phyloP scores from a whole-genome alignment of 371 early-diverging fungal genomes.

The Nematocida displodere region DNA sequence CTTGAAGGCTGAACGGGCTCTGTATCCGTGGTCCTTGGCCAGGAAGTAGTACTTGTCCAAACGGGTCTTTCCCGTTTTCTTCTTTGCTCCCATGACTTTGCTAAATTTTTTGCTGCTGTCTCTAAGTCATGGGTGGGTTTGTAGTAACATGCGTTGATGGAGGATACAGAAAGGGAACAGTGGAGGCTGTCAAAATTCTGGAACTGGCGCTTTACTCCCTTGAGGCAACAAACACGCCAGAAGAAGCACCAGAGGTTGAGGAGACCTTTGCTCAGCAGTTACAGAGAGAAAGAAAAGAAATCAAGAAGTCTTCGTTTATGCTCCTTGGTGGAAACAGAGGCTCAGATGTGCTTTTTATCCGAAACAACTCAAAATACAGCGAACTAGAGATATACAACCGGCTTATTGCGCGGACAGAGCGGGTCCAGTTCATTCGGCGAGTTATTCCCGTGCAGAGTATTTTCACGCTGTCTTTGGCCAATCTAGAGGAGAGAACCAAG shows the following conservation, averaged over 20 bases:
- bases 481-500: neutral
- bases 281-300: slow-evolving; percentile 10
- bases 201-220: slow-evolving; percentile 14
- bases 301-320: slow-evolving; percentile 3
- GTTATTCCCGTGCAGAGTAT: slow-evolving; percentile 38
- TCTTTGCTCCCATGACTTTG: slow-evolving; percentile 52
- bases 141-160: slow-evolving; percentile 49
- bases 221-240: neutral
- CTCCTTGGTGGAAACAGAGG: slow-evolving; percentile 26
- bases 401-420: neutral
- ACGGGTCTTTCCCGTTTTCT: slow-evolving; percentile 71
- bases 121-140: slow-evolving; percentile 31
- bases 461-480: slow-evolving; percentile 18
- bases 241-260: neutral
- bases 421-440: slow-evolving; percentile 29
- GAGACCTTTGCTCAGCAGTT: neutral
- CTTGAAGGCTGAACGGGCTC: slow-evolving; percentile 98
- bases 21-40: slow-evolving; percentile 99
- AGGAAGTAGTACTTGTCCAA: slow-evolving; percentile 99
- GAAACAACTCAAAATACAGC: neutral
- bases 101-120: slow-evolving; percentile 9
- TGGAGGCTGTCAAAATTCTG: slow-evolving; percentile 3
- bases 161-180: neutral
- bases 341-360: slow-evolving; percentile 37
- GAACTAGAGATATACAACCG: slow-evolving; percentile 50